A percentile compares a stretch with the other conserved stretches of the same genome.
phyloP scores from a whole-genome alignment of 441 rosid species.

The Erysimum cheiri region DNA sequence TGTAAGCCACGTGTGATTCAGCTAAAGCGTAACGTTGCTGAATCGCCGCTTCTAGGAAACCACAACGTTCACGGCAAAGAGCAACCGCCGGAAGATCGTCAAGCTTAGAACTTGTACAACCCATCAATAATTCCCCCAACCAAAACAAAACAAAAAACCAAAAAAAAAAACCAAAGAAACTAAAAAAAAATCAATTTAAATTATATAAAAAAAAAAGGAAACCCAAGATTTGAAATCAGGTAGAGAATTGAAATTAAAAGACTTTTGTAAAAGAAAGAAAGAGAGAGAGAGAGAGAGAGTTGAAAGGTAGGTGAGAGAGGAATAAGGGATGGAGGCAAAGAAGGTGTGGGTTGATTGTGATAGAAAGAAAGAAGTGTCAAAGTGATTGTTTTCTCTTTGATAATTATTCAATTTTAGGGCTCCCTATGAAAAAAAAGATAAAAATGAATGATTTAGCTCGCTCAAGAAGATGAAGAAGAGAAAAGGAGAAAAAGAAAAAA shows the following conservation, averaged over 20 bases:
- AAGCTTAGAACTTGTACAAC: constrained; percentile 83
- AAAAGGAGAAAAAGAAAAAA: constrained; percentile 5
- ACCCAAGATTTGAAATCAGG: constrained; percentile 39
- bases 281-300: constrained; percentile 31
- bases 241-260: constrained; percentile 33
- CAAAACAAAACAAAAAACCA: background rate
- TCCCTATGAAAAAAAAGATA: background rate
- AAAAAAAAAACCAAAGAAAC: background rate
- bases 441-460: constrained; percentile 23
- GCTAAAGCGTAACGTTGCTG: constrained; percentile 67
- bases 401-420: background rate
- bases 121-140: constrained; percentile 50
- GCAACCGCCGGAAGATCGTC: constrained; percentile 96
- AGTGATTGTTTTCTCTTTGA: constrained; percentile 48
- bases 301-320: constrained; percentile 45
- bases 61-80: constrained; percentile 82
- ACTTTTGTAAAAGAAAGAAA: constrained; percentile 16
- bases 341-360: constrained; percentile 35
- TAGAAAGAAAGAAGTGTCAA: constrained; percentile 15
- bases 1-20: constrained; percentile 71
- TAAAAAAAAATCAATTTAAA: background rate
- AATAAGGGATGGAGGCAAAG: constrained; percentile 45
- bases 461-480: constrained; percentile 23
- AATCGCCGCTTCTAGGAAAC: constrained; percentile 71
- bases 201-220: background rate